These are phyloP conservation scores for Oryza coarctata DNA, from an alignment of 176 grass and related monocot genomes.

Conservation along the genomic window DNA sequence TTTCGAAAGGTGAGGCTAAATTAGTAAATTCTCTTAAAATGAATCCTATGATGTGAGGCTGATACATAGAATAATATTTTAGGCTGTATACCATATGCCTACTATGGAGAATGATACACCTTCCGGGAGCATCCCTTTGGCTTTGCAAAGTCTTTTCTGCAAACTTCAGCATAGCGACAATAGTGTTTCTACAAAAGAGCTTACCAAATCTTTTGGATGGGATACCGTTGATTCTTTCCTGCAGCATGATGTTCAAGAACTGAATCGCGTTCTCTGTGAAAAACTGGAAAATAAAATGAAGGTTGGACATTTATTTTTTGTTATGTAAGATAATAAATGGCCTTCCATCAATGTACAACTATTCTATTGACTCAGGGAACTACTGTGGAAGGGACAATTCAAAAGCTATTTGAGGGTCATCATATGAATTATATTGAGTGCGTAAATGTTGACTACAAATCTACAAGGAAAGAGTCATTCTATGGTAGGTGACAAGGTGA, in stretches of 20 bases:
- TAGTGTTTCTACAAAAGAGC: slow-evolving; percentile 78
- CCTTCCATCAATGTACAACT: slow-evolving; percentile 9
- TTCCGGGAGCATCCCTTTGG: slow-evolving; percentile 72
- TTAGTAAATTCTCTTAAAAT: slow-evolving; percentile 29
- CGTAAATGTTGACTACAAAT: slow-evolving; percentile 71
- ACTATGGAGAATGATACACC: slow-evolving; percentile 70
- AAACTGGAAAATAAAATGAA: slow-evolving; percentile 90
- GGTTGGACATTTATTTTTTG: slow-evolving; percentile 45
- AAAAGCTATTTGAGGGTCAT: slow-evolving; percentile 78
- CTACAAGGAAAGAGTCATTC: slow-evolving; percentile 79
- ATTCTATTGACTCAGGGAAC: slow-evolving; percentile 51
- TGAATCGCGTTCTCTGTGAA: slow-evolving; percentile 81
- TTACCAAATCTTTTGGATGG: slow-evolving; percentile 92
- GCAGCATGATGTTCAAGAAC: slow-evolving; percentile 87
- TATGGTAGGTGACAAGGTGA: slow-evolving; percentile 60
- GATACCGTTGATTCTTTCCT: slow-evolving; percentile 76
- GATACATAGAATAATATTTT: slow-evolving; percentile 44
- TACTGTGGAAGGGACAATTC: slow-evolving; percentile 69
- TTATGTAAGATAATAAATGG: not conserved
- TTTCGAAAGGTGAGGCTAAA: slow-evolving; percentile 58
- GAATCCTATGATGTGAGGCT: slow-evolving; percentile 7
- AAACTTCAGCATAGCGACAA: slow-evolving; percentile 74
- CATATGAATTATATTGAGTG: slow-evolving; percentile 93
- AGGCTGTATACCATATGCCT: slow-evolving; percentile 89
- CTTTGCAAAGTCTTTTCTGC: slow-evolving; percentile 82